Evolutionary conservation across 768 basidiomycete species (phyloP).

Genomic region (Tylopilus plumbeoviolaceoides): DNA sequence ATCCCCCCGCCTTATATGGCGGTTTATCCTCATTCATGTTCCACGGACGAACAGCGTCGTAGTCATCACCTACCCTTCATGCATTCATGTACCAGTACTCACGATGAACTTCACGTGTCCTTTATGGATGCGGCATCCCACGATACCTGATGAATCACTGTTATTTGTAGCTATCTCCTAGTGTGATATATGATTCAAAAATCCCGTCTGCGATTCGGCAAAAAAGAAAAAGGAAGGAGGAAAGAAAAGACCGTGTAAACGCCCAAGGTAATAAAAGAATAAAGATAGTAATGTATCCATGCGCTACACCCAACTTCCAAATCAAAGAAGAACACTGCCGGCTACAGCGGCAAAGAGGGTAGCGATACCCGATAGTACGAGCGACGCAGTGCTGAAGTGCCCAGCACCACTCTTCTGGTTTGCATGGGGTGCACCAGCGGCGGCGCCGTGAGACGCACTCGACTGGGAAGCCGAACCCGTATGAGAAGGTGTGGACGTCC

Average conservation of each 20-base stretch:
- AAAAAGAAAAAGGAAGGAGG: background rate
- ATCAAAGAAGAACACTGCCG: conserved; percentile 22
- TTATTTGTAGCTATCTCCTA: conserved; percentile 1
- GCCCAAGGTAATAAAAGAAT: background rate
- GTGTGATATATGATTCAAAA: background rate
- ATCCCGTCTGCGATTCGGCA: background rate
- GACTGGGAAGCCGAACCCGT: conserved; percentile 3
- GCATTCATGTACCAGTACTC: no score
- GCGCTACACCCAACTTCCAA: background rate
- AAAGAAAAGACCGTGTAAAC: conserved; percentile 4
- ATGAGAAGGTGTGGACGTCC: conserved; percentile 1
- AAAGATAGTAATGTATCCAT: conserved; percentile 12
- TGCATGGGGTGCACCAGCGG: conserved; percentile 23
- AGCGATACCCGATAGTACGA: conserved; percentile 22
- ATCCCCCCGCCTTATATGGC: background rate
- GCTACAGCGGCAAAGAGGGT: conserved; percentile 21
- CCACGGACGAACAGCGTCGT: background rate
- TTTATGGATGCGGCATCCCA: conserved; percentile 1
- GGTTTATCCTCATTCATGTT: background rate
- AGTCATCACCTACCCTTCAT: background rate
- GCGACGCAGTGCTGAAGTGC: conserved; percentile 20
- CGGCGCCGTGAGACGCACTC: conserved; percentile 7
- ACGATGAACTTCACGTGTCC: conserved; percentile 6
- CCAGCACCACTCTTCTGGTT: conserved; percentile 33
- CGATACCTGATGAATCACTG: background rate